A percentile compares a stretch with the other conserved stretches of the same genome.
These are phyloP conservation scores for Pyrenopolyporus hunteri DNA, from an alignment of 495 filamentous ascomycete genomes.

Conservation along the genomic window DNA sequence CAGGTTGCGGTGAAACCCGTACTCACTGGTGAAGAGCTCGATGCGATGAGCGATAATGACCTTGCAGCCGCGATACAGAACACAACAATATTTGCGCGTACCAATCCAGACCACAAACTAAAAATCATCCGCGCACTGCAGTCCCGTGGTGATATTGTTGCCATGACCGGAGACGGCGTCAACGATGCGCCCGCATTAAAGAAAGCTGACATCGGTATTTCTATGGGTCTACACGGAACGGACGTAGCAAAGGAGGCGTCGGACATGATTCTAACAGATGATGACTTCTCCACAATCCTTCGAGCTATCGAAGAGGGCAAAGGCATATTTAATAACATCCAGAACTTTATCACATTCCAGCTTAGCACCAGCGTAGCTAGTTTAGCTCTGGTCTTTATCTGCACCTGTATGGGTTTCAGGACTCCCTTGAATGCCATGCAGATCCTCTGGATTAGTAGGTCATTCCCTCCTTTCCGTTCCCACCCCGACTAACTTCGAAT, in stretches of 20 bases:
- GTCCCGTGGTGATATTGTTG: conserved; percentile 92
- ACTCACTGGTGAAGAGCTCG: conserved; percentile 85
- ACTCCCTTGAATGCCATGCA: conserved; percentile 98
- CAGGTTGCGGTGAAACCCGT: conserved; percentile 69
- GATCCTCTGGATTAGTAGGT: conserved; percentile 98
- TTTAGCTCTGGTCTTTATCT: conserved; percentile 85
- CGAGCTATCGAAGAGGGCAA: conserved; percentile 98
- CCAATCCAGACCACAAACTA: conserved; percentile 96
- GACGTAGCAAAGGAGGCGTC: conserved; percentile 98
- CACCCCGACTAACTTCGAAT: conserved; percentile 23
- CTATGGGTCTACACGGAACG: conserved; percentile 93
- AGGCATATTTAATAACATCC: conserved; percentile 99
- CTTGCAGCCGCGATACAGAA: conserved; percentile 81
- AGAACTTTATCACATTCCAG: conserved; percentile 99
- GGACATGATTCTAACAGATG: conserved; percentile 99
- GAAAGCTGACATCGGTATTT: conserved; percentile 96
- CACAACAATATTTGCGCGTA: conserved; percentile 93
- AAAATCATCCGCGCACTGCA: conserved; percentile 94
- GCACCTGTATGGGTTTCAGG: conserved; percentile 88
- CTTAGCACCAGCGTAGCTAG: conserved; percentile 96
- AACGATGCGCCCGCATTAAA: conserved; percentile 97
- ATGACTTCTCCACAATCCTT: conserved; percentile 97
- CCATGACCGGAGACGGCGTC: conserved; percentile 98
- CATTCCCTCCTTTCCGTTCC: not conserved
- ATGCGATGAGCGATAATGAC: conserved; percentile 84